These are phyloP conservation scores for Hypoxylon sp. DNA, from an alignment of 2,329 filamentous ascomycete genomes.

Conservation along the genomic window DNA sequence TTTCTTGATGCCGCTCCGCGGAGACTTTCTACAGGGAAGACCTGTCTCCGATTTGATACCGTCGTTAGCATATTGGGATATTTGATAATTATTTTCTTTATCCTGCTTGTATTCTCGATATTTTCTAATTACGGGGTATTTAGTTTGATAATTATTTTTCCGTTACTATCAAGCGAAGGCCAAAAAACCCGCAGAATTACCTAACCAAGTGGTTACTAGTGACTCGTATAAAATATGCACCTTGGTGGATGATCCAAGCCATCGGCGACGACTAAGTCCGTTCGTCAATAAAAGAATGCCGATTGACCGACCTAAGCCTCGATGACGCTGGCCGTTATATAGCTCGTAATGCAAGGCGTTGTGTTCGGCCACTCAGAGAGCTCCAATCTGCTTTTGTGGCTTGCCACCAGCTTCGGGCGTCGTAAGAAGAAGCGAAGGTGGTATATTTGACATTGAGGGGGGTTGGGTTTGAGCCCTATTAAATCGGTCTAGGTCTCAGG, in stretches of 20 bases:
- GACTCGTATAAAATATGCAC: not conserved
- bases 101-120: not conserved
- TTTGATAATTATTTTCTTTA: not conserved
- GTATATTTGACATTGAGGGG: constrained; percentile 7
- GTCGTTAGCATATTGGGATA: no score
- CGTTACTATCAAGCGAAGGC: not conserved
- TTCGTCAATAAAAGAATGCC: constrained; percentile 14
- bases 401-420: constrained; percentile 3
- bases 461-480: not conserved
- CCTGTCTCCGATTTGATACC: no score
- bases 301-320: constrained; percentile 28
- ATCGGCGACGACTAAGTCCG: constrained; percentile 25
- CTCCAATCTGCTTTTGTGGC: constrained; percentile 16
- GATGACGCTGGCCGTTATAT: constrained; percentile 3
- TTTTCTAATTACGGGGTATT: not conserved
- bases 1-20: not conserved
- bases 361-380: constrained; percentile 12
- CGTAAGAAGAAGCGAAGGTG: constrained; percentile 8
- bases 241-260: not conserved
- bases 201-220: no score
- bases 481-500: constrained; percentile 1
- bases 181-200: not conserved
- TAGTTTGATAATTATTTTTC: not conserved
- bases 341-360: constrained; percentile 3
- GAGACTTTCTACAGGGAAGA: not conserved